These are phyloP conservation scores for Pulveroboletus ravenelii DNA, from an alignment of 768 basidiomycete genomes.

Conservation along the genomic window DNA sequence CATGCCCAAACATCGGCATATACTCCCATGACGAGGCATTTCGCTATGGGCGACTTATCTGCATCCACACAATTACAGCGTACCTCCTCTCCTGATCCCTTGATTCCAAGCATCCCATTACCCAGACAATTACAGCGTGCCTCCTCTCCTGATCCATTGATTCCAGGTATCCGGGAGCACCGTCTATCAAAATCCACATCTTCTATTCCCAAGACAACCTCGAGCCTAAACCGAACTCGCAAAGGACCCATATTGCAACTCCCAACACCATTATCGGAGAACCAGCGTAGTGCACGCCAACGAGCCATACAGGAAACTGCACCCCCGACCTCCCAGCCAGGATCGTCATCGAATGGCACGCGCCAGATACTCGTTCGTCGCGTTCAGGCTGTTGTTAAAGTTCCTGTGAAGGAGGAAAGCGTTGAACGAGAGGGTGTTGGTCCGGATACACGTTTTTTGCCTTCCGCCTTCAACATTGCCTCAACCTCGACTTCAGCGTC, in stretches of 20 bases:
- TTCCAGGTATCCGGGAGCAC: conserved; percentile 28
- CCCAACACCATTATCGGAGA: conserved; percentile 30
- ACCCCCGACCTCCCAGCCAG: conserved; percentile 1
- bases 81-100: conserved; percentile 15
- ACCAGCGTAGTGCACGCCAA: conserved; percentile 24
- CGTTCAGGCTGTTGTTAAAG: conserved; percentile 54
- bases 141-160: conserved; percentile 16
- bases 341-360: conserved; percentile 8
- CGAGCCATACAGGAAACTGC: conserved; percentile 11
- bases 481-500: conserved; percentile 13
- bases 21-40: conserved; percentile 31
- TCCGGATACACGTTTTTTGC: conserved; percentile 1
- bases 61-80: conserved; percentile 24
- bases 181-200: conserved; percentile 30
- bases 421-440: conserved; percentile 35
- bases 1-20: conserved; percentile 21
- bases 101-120: no score
- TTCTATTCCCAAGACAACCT: conserved; percentile 23
- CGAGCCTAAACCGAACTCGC: conserved; percentile 8
- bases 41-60: conserved; percentile 22
- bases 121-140: conserved; percentile 11
- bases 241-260: conserved; percentile 17
- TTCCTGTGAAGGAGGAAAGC: conserved; percentile 63
- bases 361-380: conserved; percentile 47
- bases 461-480: conserved; percentile 10